Conservation (phyloP, 768 basidiomycete species). For the Coprinellus micaceus region DNA sequence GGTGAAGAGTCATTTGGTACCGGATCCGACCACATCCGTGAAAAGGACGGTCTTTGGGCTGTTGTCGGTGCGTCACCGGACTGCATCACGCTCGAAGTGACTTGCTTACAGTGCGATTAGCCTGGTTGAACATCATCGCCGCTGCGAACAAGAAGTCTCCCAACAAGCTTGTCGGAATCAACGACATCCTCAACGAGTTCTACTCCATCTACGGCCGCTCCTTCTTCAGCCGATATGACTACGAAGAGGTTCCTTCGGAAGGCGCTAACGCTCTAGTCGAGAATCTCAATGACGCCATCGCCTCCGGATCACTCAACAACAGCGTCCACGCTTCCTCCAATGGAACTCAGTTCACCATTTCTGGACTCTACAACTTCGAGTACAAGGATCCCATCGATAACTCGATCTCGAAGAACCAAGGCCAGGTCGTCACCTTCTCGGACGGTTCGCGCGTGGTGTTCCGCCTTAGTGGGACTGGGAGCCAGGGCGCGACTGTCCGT, state of each 20-base stretch:
- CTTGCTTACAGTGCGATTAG: conserved; percentile 35
- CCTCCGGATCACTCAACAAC: conserved; percentile 62
- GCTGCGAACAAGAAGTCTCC: conserved; percentile 78
- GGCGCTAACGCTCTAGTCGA: conserved; percentile 85
- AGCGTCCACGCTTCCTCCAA: conserved; percentile 65
- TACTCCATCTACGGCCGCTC: conserved; percentile 93
- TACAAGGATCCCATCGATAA: conserved; percentile 99
- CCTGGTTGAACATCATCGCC: conserved; percentile 96
- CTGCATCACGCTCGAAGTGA: neutral
- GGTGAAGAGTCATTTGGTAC: conserved; percentile 99
- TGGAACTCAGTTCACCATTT: conserved; percentile 70
- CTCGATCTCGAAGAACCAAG: conserved; percentile 91
- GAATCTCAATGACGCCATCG: conserved; percentile 69
- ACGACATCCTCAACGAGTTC: conserved; percentile 83
- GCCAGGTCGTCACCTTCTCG: conserved; percentile 85
- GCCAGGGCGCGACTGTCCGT: conserved; percentile 92
- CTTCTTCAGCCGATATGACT: conserved; percentile 99
- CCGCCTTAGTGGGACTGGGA: conserved; percentile 93
- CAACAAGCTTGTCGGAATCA: conserved; percentile 80
- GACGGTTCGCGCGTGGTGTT: conserved; percentile 96
- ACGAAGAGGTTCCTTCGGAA: conserved; percentile 93
- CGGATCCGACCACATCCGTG: conserved; percentile 99
- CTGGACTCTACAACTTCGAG: conserved; percentile 79
- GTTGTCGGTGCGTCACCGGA: conserved; percentile 66
- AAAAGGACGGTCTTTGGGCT: conserved; percentile 99